These are phyloP conservation scores for Parastagonospora nodorum DNA, from an alignment of 2,329 filamentous ascomycete genomes.

Conservation along the genomic window DNA sequence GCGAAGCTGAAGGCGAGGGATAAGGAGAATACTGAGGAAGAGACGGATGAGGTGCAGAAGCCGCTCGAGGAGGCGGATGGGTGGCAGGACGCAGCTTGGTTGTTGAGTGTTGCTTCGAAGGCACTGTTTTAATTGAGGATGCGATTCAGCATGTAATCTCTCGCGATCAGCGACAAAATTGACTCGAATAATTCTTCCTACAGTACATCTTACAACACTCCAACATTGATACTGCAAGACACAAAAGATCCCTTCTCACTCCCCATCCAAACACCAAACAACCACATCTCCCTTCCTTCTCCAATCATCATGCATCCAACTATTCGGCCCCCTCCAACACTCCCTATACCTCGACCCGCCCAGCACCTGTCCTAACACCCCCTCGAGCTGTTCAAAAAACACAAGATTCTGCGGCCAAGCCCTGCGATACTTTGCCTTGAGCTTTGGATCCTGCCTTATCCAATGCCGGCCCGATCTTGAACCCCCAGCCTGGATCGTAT, in stretches of 20 bases:
- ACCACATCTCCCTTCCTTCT: slow-evolving; percentile 66
- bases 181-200: too few species aligned
- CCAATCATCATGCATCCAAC: slow-evolving; percentile 66
- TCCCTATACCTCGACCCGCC: slow-evolving; percentile 57
- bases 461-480: slow-evolving; percentile 30
- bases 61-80: slow-evolving; percentile 49
- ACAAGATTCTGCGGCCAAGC: slow-evolving; percentile 54
- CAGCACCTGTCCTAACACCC: slow-evolving; percentile 51
- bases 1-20: slow-evolving; percentile 45
- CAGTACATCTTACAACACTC: background rate
- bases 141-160: too few species aligned
- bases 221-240: too few species aligned
- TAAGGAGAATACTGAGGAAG: slow-evolving; percentile 15
- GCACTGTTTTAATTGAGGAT: slow-evolving; percentile 38
- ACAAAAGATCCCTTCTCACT: background rate
- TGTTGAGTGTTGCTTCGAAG: slow-evolving; percentile 59
- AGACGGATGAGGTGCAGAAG: slow-evolving; percentile 12
- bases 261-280: slow-evolving; percentile 57
- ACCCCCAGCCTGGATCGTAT: slow-evolving; percentile 24
- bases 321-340: slow-evolving; percentile 66
- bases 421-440: slow-evolving; percentile 21
- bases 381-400: slow-evolving; percentile 64
- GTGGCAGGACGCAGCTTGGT: slow-evolving; percentile 64
- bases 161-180: background rate
- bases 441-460: slow-evolving; percentile 27